Evolutionary conservation across 306 rosid species (phyloP).

Genomic region (Biancaea sappan): DNA sequence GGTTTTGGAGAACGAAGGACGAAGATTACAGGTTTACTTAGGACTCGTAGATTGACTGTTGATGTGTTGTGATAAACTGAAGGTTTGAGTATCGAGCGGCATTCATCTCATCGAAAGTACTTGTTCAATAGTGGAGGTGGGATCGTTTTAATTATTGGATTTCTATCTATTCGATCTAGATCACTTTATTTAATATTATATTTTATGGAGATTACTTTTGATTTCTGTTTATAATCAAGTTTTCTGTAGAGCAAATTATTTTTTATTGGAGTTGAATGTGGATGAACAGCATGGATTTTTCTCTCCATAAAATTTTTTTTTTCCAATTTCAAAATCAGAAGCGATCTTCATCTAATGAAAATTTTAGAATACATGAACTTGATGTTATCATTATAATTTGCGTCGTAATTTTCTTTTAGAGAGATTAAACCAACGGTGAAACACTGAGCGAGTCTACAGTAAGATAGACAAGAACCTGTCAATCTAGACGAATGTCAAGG

Average conservation of each 20-base stretch:
- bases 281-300: not conserved
- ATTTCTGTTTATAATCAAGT: constrained; percentile 17
- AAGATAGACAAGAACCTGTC: constrained; percentile 42
- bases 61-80: not conserved
- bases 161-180: constrained; percentile 17
- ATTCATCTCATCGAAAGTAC: not conserved
- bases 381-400: not conserved
- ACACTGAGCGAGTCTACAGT: constrained; percentile 47
- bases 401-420: not conserved
- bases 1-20: not conserved
- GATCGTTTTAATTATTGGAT: not conserved
- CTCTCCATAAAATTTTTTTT: not conserved
- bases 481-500: constrained; percentile 21
- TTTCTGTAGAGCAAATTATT: not conserved
- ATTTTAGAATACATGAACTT: constrained; percentile 9
- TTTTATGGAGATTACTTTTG: constrained; percentile 24
- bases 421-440: constrained; percentile 39
- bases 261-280: not conserved
- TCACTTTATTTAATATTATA: constrained; percentile 27
- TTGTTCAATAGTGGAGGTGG: constrained; percentile 13
- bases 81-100: not conserved
- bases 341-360: not conserved
- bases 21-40: not conserved
- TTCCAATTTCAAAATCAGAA: not conserved
- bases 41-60: not conserved